Evolutionary conservation across 805 yeast species (phyloP).

Genomic region (Suhomyces faveliae): DNA sequence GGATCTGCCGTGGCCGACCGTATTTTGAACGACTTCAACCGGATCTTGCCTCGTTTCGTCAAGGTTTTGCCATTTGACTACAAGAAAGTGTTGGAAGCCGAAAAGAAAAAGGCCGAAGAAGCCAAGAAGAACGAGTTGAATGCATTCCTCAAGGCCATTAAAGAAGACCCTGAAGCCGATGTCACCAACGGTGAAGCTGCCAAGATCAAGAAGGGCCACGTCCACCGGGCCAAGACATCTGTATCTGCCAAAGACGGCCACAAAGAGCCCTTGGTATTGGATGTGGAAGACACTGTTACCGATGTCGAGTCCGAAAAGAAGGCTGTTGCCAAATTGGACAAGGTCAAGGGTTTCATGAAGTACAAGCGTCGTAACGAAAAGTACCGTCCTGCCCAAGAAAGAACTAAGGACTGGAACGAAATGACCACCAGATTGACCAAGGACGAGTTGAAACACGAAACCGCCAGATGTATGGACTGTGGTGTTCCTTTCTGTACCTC

Average conservation of each 20-base stretch:
- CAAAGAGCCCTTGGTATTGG: conserved; percentile 80
- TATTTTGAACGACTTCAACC: conserved; percentile 81
- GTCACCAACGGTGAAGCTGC: conserved; percentile 85
- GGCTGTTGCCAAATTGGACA: conserved; percentile 65
- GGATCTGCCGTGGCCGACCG: conserved; percentile 86
- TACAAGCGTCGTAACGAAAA: conserved; percentile 86
- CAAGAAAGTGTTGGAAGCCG: conserved; percentile 81
- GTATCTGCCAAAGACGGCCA: conserved; percentile 24
- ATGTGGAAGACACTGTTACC: conserved; percentile 83
- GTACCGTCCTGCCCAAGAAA: conserved; percentile 71
- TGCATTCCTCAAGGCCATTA: conserved; percentile 64
- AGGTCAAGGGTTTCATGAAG: conserved; percentile 88
- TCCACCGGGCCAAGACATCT: conserved; percentile 28
- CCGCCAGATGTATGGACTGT: conserved; percentile 99
- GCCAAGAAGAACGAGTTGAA: conserved; percentile 66
- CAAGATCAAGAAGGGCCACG: conserved; percentile 52
- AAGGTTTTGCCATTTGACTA: conserved; percentile 92
- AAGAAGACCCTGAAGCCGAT: conserved; percentile 82
- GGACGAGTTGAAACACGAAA: conserved; percentile 84
- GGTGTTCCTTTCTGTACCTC: conserved; percentile 99
- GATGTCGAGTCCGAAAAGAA: conserved; percentile 66
- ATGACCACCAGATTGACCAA: conserved; percentile 75
- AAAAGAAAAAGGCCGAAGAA: conserved; percentile 61
- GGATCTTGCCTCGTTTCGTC: conserved; percentile 83
- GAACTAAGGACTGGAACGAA: conserved; percentile 92